phyloP scores from a whole-genome alignment of 306 rosid genomes.

The Astragalus glycyphyllos region DNA sequence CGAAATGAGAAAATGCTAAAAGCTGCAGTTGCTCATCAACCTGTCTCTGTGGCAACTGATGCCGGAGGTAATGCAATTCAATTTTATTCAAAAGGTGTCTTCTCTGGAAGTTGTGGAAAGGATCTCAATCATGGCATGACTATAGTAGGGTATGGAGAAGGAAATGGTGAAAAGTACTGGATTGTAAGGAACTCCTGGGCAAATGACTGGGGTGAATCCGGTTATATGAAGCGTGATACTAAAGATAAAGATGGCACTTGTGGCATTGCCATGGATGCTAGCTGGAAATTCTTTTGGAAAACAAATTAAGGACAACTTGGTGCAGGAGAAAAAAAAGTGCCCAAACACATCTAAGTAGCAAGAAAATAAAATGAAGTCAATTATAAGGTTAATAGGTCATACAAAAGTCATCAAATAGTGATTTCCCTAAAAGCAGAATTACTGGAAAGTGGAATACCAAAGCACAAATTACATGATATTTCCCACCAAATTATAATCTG shows the following conservation, averaged over 20 bases:
- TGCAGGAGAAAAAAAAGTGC: not conserved
- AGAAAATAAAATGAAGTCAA: too few relatives aligned
- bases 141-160: conserved; percentile 73
- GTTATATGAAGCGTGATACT: conserved; percentile 53
- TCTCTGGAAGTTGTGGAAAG: conserved; percentile 59
- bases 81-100: conserved; percentile 65
- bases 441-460: not conserved
- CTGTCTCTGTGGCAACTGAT: conserved; percentile 71
- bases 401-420: not conserved
- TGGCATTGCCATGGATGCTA: conserved; percentile 74
- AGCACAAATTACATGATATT: conserved; percentile 22
- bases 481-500: conserved; percentile 21
- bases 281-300: conserved; percentile 42
- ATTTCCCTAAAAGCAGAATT: conserved; percentile 1
- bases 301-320: not conserved
- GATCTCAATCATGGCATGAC: conserved; percentile 73
- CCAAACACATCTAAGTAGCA: too few relatives aligned
- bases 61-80: conserved; percentile 61
- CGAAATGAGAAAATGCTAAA: conserved; percentile 55
- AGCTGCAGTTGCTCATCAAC: conserved; percentile 75
- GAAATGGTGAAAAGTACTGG: conserved; percentile 59
- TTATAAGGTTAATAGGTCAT: not conserved
- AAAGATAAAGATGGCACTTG: conserved; percentile 55
- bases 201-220: conserved; percentile 68
- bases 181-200: conserved; percentile 84